Evolutionary conservation across 2,329 filamentous ascomycete genomes (phyloP).

Genomic region (Knoxdaviesia proteae): DNA sequence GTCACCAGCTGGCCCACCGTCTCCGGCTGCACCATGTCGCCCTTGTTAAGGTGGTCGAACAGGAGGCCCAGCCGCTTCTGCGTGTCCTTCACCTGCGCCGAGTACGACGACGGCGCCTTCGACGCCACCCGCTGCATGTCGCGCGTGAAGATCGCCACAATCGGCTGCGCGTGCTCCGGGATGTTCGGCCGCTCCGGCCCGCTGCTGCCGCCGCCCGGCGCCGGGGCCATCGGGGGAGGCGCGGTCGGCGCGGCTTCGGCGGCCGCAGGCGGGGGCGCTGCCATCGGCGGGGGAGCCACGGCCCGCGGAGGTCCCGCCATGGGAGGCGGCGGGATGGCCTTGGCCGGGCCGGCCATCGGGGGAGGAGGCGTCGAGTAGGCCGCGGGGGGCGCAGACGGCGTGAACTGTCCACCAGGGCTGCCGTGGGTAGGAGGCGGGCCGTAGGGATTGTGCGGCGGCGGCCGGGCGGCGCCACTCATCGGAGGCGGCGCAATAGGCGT

Average conservation of each 20-base stretch:
- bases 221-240: constrained; percentile 24
- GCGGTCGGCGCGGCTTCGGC: constrained; percentile 17
- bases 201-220: constrained; percentile 47
- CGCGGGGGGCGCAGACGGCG: constrained; percentile 17
- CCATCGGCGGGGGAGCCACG: not conserved
- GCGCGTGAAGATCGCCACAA: constrained; percentile 60
- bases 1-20: constrained; percentile 48
- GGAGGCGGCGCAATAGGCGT: constrained; percentile 16
- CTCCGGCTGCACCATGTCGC: constrained; percentile 65
- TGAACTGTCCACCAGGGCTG: constrained; percentile 5
- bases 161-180: constrained; percentile 48
- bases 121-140: constrained; percentile 81
- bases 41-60: constrained; percentile 96
- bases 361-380: constrained; percentile 12
- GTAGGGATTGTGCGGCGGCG: constrained; percentile 23
- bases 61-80: constrained; percentile 80
- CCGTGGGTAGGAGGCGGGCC: constrained; percentile 16
- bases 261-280: constrained; percentile 7
- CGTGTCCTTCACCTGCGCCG: constrained; percentile 76
- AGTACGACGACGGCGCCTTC: constrained; percentile 70
- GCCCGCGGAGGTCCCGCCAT: constrained; percentile 2
- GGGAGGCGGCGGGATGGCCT: constrained; percentile 7
- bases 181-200: constrained; percentile 82
- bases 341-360: constrained; percentile 9
- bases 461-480: constrained; percentile 16